Percentiles rank a stretch among this genome's conserved stretches.
Evolutionary conservation across 805 yeast species (phyloP).

Genomic region (Priceomyces melissophilus): DNA sequence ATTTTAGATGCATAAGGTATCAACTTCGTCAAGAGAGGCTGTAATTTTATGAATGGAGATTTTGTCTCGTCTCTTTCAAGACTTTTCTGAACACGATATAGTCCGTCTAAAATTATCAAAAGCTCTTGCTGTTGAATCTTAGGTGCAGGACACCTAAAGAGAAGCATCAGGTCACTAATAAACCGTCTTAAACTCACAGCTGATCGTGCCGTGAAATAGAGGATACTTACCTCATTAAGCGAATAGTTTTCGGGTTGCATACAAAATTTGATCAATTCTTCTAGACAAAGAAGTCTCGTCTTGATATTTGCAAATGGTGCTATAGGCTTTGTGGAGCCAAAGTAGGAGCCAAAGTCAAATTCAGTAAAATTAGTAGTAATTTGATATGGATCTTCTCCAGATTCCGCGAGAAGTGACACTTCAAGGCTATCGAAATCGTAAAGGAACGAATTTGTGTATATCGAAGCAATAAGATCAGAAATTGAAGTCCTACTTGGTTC

Average conservation of each 20-base stretch:
- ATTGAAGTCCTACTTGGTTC: slow-evolving; percentile 23
- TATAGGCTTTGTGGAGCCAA: slow-evolving; percentile 61
- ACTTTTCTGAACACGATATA: slow-evolving; percentile 1
- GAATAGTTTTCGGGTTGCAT: slow-evolving; percentile 15
- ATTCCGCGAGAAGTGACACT: slow-evolving; percentile 18
- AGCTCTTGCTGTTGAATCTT: slow-evolving; percentile 64
- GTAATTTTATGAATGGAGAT: slow-evolving; percentile 7
- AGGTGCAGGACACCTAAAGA: slow-evolving; percentile 64
- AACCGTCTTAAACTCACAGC: slow-evolving; percentile 62
- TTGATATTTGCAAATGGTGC: slow-evolving; percentile 38
- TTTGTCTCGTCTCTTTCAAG: slow-evolving; percentile 4
- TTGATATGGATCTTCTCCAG: slow-evolving; percentile 23
- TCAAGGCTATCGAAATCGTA: slow-evolving; percentile 60
- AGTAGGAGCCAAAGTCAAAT: slow-evolving; percentile 47
- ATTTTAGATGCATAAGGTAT: slow-evolving; percentile 13
- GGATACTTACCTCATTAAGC: slow-evolving; percentile 14
- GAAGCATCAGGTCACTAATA: slow-evolving; percentile 57
- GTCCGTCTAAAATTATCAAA: slow-evolving; percentile 41
- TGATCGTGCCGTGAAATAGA: slow-evolving; percentile 52
- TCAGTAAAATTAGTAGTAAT: slow-evolving; percentile 35
- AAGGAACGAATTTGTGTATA: slow-evolving; percentile 60
- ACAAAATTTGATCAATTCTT: slow-evolving; percentile 44
- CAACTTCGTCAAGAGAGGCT: slow-evolving; percentile 14
- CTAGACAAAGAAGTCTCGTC: slow-evolving; percentile 56
- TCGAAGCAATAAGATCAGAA: slow-evolving; percentile 40